These are phyloP conservation scores for Arthrobotrys sphaeroides DNA, from an alignment of 2,329 filamentous ascomycete species.

Conservation along the genomic window DNA sequence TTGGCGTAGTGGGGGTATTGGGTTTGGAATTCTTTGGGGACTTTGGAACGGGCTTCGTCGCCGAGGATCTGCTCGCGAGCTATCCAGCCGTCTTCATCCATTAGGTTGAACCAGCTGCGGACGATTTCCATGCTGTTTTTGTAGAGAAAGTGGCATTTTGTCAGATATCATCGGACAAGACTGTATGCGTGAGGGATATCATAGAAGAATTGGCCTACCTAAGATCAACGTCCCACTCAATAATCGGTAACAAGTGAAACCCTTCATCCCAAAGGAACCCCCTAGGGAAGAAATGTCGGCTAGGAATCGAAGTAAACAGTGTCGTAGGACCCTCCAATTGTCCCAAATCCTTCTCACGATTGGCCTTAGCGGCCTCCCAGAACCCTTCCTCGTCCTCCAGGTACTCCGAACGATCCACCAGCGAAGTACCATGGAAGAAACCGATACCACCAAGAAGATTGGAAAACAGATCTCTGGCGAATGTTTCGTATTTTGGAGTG, in stretches of 20 bases:
- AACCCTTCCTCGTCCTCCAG: constrained; percentile 95
- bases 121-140: constrained; percentile 76
- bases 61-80: constrained; percentile 95
- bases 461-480: constrained; percentile 90
- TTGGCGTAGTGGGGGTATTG: constrained; percentile 99
- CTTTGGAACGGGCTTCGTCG: constrained; percentile 89
- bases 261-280: constrained; percentile 99
- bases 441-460: constrained; percentile 94
- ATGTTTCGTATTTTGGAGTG: constrained; percentile 75
- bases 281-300: constrained; percentile 92
- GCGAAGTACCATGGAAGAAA: constrained; percentile 88
- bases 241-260: constrained; percentile 88
- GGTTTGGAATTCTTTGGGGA: constrained; percentile 88
- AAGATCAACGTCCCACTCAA: constrained; percentile 93
- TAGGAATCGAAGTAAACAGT: constrained; percentile 90
- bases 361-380: constrained; percentile 88
- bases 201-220: constrained; percentile 64
- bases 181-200: constrained; percentile 2
- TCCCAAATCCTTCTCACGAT: constrained; percentile 63
- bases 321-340: constrained; percentile 82
- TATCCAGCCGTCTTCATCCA: constrained; percentile 98
- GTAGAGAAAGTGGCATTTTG: constrained; percentile 55
- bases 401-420: constrained; percentile 93
- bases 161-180: neutral
- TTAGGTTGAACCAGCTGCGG: constrained; percentile 93